A percentile compares a stretch with the other conserved stretches of the same genome.
These are phyloP conservation scores for Potentilla sterilis DNA, from an alignment of 306 rosid genomes.

Conservation along the genomic window DNA sequence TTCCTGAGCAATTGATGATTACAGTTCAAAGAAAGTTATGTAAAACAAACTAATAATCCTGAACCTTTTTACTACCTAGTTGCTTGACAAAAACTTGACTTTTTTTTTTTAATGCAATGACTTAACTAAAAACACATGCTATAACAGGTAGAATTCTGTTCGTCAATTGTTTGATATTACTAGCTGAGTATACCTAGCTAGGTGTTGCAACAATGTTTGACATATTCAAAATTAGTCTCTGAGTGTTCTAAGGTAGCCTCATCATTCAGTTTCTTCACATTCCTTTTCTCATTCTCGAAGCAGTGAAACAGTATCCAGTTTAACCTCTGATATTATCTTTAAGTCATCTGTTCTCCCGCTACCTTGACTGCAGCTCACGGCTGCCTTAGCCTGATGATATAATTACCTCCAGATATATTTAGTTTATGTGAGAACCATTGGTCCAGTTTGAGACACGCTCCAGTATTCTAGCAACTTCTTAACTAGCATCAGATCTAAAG, in stretches of 20 bases:
- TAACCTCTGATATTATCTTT: not conserved
- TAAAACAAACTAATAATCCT: not conserved
- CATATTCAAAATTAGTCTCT: not conserved
- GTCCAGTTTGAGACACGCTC: not conserved
- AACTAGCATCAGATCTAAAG: not conserved
- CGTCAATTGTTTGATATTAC: not conserved
- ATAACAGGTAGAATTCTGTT: not conserved
- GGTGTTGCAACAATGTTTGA: too few relatives aligned
- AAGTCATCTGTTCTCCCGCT: not conserved
- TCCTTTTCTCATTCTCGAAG: not conserved
- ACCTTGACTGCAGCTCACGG: not conserved
- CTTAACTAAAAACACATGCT: not conserved
- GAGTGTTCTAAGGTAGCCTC: not conserved
- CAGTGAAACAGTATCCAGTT: not conserved
- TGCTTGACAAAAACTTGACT: not conserved
- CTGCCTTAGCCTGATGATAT: not conserved
- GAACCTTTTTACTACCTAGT: not conserved
- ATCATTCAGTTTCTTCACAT: not conserved
- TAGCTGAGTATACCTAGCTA: not conserved
- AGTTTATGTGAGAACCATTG: not conserved
- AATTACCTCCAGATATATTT: not conserved
- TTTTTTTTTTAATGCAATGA: slow-evolving; percentile 1
- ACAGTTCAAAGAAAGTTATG: not conserved
- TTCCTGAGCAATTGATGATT: not conserved
- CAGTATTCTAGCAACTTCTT: not conserved